Percentiles rank a stretch among this genome's conserved stretches.
phyloP scores from a whole-genome alignment of 179 eudicot species.

The Drosera spatulata region DNA sequence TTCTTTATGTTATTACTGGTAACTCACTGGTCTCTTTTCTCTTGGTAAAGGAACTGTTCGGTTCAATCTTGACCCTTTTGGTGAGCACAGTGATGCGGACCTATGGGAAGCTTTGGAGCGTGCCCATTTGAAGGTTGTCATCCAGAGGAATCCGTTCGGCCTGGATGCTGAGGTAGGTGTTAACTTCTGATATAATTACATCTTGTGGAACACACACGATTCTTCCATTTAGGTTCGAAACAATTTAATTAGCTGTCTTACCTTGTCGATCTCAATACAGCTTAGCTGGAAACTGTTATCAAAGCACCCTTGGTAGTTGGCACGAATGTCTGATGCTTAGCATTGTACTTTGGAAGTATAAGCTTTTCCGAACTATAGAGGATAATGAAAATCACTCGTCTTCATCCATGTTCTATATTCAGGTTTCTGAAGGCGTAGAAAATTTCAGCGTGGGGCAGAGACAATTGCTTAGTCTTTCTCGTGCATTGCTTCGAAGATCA shows the following conservation, averaged over 20 bases:
- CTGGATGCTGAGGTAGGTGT: slow-evolving; percentile 44
- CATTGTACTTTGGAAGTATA: too few relatives aligned
- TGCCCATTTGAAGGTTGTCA: slow-evolving; percentile 53
- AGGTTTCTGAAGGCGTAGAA: slow-evolving; percentile 61
- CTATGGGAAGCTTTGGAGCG: slow-evolving; percentile 62
- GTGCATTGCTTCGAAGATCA: slow-evolving; percentile 49
- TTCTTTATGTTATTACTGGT: background rate
- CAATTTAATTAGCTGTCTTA: too few relatives aligned
- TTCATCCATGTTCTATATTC: background rate
- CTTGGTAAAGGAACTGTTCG: slow-evolving; percentile 44
- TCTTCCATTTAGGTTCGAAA: too few relatives aligned
- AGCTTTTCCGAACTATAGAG: too few relatives aligned
- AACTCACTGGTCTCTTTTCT: background rate
- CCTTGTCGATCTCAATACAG: too few relatives aligned
- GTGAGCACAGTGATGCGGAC: slow-evolving; percentile 53
- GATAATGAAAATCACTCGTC: background rate
- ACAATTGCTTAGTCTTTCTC: slow-evolving; percentile 43
- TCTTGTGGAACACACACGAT: too few relatives aligned
- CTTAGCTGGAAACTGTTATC: too few relatives aligned
- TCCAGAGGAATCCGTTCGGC: slow-evolving; percentile 41
- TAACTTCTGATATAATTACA: background rate
- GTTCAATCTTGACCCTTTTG: slow-evolving; percentile 59
- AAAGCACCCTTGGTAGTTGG: too few relatives aligned
- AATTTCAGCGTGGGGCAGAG: slow-evolving; percentile 59
- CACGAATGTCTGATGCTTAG: too few relatives aligned